Evolutionary conservation across 2,329 filamentous ascomycete genomes (phyloP), one percentile per base, ranked within the genome.

Genomic region (Orbilia javanica): DNA sequence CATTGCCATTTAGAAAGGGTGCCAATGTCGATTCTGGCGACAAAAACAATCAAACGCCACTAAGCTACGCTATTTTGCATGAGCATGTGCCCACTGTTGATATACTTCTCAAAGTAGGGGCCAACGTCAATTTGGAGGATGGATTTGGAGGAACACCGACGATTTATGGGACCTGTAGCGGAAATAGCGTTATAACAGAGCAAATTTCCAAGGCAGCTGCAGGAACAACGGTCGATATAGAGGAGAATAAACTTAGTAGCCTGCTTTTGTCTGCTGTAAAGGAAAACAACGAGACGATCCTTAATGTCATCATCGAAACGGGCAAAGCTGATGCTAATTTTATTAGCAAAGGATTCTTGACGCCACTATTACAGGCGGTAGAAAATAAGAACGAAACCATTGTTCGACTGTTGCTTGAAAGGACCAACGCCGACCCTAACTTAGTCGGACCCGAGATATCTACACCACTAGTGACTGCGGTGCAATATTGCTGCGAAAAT

Each of bases 1-100:
- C 50, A 18, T 4, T 60, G 13, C 53, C 63, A 5, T 39, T 60
- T 15, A 42, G 53, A 6, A 42, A 11, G n/a, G 53, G 53, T n/a
- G 53, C 31, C n/a, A 3, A 53, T 8, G 36, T 60, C 11, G 27
- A 69, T 31, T 69, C 65, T 29, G 13, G 13, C n/a, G 65, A 69
- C 44, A 20, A n/a, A 68, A 0, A 10, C 11, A 1, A 15, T 68
- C 64, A 48, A 18, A 55, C 64, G n/a, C 64, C 64, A 8, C 10
- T 68, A 20, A 11, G 29, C 2, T 44, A 68, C 13, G 64, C 46
- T 34, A 29, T 68, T 27, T 46, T 2, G 31, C 42, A 55, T 5
- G 31, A 48, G 15, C 18, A 57, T 25, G 34, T 22, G 18, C 5
- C 6, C 1, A n/a, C 46, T n/a, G 31, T 68, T 11, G 11, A 52